A percentile compares a stretch with the other conserved stretches of the same genome.
Conservation (phyloP, 148 eudicot genomes). For the Heliamphora exappendiculata region DNA sequence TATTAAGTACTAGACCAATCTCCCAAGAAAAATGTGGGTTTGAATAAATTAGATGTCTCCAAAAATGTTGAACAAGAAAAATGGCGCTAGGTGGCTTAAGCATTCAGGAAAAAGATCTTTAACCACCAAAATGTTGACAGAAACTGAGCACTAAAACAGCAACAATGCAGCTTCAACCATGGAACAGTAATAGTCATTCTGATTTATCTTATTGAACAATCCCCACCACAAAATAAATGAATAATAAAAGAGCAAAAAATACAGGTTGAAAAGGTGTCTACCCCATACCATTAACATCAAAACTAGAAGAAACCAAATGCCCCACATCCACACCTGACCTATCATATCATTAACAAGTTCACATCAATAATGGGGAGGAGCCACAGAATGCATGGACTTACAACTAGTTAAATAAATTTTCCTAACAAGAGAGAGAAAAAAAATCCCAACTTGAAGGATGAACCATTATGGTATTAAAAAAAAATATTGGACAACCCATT, state of each 20-base stretch:
- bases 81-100: slow-evolving; percentile 1
- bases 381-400: neutral
- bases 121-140: neutral
- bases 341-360: neutral
- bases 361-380: neutral
- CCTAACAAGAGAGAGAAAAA: neutral
- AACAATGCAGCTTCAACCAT: neutral
- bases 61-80: slow-evolving; percentile 38
- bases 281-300: neutral
- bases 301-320: neutral
- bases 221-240: neutral
- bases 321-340: too few relatives aligned
- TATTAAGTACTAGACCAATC: too few relatives aligned
- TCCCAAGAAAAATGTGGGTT: slow-evolving; percentile 31
- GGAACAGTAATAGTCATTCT: neutral
- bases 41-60: slow-evolving; percentile 53
- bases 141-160: neutral
- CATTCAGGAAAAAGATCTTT: neutral
- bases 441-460: too few relatives aligned
- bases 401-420: neutral
- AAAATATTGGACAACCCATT: too few relatives aligned
- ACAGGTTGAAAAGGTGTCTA: neutral
- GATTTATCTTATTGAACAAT: neutral
- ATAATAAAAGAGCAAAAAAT: neutral
- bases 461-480: too few relatives aligned